Percentiles rank a stretch among this genome's conserved stretches.
phyloP scores from a whole-genome alignment of 306 rosid genomes.

The Cucumis melo region DNA sequence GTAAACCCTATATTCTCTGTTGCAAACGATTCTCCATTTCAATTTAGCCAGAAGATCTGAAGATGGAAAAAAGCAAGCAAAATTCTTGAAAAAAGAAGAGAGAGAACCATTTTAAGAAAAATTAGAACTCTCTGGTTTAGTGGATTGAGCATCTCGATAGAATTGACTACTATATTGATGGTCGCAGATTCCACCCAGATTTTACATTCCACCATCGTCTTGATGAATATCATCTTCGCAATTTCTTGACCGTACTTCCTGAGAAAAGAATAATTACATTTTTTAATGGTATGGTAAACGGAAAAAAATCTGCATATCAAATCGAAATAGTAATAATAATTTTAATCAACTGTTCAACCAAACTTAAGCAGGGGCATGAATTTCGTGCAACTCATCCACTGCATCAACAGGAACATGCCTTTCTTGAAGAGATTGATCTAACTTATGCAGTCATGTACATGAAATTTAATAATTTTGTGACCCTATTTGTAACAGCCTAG shows the following conservation, averaged over 20 bases:
- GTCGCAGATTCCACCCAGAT: conserved; percentile 45
- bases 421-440: not conserved
- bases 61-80: not conserved
- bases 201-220: conserved; percentile 43
- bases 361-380: not conserved
- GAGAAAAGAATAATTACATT: not conserved
- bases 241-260: conserved; percentile 45
- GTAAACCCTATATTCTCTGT: not conserved
- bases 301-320: not conserved
- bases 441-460: not conserved
- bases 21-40: not conserved
- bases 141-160: conserved; percentile 48
- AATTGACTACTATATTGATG: conserved; percentile 31
- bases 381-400: not conserved
- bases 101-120: conserved; percentile 33
- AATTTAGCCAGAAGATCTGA: not conserved
- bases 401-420: not conserved
- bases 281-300: not conserved
- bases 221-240: conserved; percentile 46
- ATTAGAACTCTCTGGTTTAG: conserved; percentile 35
- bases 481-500: not conserved
- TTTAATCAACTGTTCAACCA: not conserved
- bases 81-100: not conserved
- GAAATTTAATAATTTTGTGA: not conserved
- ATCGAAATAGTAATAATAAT: not conserved